Evolutionary conservation across 805 yeast species (phyloP).

Genomic region (Cyberlindnera amylophila): DNA sequence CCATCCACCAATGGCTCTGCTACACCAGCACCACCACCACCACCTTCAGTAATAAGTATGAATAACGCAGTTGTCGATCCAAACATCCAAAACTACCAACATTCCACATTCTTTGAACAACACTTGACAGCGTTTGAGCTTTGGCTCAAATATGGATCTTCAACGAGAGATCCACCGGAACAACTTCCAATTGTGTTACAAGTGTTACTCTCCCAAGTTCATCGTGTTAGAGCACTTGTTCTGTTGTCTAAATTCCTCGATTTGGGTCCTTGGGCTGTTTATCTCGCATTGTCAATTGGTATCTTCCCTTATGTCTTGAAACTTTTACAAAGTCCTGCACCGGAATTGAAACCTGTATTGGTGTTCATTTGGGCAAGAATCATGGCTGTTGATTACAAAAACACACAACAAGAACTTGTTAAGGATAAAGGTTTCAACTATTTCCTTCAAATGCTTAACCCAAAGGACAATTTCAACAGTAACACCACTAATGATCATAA

Average conservation of each 20-base stretch:
- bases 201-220: constrained; percentile 89
- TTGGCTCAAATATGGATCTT: constrained; percentile 90
- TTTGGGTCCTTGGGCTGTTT: constrained; percentile 97
- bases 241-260: constrained; percentile 82
- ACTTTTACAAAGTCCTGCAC: constrained; percentile 89
- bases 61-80: constrained; percentile 5
- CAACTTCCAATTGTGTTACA: constrained; percentile 93
- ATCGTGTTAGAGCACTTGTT: constrained; percentile 83
- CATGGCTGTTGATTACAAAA: constrained; percentile 88
- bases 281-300: constrained; percentile 87
- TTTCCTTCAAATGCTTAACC: constrained; percentile 73
- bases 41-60: too few relatives aligned
- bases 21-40: neutral
- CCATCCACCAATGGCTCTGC: neutral
- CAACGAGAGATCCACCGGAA: constrained; percentile 84
- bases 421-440: constrained; percentile 89
- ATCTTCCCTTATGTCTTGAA: constrained; percentile 93
- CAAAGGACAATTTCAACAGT: constrained; percentile 28
- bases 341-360: constrained; percentile 87
- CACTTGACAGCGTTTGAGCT: constrained; percentile 94
- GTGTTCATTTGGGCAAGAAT: constrained; percentile 98
- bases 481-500: constrained; percentile 60
- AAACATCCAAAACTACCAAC: constrained; percentile 59
- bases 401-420: constrained; percentile 87
- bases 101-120: constrained; percentile 92